phyloP scores from a whole-genome alignment of 345 rosid genomes.

The Citropsis articulata region DNA sequence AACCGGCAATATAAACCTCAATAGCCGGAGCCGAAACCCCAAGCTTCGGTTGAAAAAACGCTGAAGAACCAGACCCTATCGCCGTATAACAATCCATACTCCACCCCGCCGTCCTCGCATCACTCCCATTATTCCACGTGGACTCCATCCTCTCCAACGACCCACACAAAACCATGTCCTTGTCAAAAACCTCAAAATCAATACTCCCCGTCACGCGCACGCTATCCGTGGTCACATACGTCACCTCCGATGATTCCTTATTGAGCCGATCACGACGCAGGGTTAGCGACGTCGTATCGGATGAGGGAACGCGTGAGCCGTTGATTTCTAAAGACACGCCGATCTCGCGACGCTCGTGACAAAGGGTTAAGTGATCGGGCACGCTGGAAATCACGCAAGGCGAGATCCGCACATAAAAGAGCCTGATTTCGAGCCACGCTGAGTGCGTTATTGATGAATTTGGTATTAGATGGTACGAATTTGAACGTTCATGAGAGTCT shows the following conservation, averaged over 20 bases:
- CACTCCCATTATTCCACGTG: conserved; percentile 48
- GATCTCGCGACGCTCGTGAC: conserved; percentile 65
- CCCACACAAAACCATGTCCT: conserved; percentile 66
- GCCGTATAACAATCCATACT: conserved; percentile 73
- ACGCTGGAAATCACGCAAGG: conserved; percentile 57
- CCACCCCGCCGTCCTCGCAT: conserved; percentile 61
- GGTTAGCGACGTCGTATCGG: conserved; percentile 48
- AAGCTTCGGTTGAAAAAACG: conserved; percentile 55
- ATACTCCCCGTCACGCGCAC: conserved; percentile 74
- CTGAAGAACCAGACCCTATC: conserved; percentile 38
- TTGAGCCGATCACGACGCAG: conserved; percentile 78
- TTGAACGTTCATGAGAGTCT: conserved; percentile 21
- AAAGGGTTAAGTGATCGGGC: conserved; percentile 66
- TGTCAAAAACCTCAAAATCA: conserved; percentile 71
- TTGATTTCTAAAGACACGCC: conserved; percentile 82
- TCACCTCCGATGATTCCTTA: conserved; percentile 74
- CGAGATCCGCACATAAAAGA: conserved; percentile 76
- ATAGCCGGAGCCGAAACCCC: conserved; percentile 66
- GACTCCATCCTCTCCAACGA: conserved; percentile 76
- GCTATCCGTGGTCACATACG: conserved; percentile 80
- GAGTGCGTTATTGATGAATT: conserved; percentile 36
- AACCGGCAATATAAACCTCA: conserved; percentile 88
- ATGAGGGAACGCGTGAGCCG: conserved; percentile 62
- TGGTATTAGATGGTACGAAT: conserved; percentile 36
- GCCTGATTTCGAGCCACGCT: conserved; percentile 82